phyloP scores from a whole-genome alignment of 306 rosid species.

The Clitoria ternatea region DNA sequence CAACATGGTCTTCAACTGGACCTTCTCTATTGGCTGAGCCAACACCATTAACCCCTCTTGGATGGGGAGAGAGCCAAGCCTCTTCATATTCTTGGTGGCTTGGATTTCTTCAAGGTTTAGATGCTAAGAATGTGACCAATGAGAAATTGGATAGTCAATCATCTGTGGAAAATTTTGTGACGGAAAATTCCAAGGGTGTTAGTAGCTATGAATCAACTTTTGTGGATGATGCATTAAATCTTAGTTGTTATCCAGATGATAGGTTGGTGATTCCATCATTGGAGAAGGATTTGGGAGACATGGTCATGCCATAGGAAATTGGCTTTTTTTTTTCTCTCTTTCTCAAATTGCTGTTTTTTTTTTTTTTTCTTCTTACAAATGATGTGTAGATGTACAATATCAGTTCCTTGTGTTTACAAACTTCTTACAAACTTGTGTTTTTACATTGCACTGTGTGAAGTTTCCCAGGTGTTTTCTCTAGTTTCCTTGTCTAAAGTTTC shows the following conservation, averaged over 20 bases:
- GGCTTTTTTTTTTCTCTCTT: background rate
- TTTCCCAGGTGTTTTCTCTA: background rate
- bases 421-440: background rate
- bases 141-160: slow-evolving; percentile 19
- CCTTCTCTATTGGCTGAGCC: slow-evolving; percentile 42
- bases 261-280: slow-evolving; percentile 45
- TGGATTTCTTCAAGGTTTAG: slow-evolving; percentile 42
- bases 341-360: background rate
- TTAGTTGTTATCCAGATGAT: slow-evolving; percentile 38
- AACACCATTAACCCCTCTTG: slow-evolving; percentile 11
- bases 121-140: slow-evolving; percentile 10
- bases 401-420: background rate
- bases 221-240: slow-evolving; percentile 29
- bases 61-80: slow-evolving; percentile 45
- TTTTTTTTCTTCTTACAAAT: background rate
- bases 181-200: background rate
- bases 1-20: slow-evolving; percentile 57
- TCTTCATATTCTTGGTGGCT: slow-evolving; percentile 48
- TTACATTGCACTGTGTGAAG: background rate
- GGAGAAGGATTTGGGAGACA: slow-evolving; percentile 32
- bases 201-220: slow-evolving; percentile 8
- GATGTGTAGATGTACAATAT: background rate
- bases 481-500: background rate
- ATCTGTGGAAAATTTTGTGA: background rate
- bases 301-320: slow-evolving; percentile 10